Base-by-base conservation (phyloP, 2,329 filamentous ascomycete species). In the Penicillium sp. region DNA sequence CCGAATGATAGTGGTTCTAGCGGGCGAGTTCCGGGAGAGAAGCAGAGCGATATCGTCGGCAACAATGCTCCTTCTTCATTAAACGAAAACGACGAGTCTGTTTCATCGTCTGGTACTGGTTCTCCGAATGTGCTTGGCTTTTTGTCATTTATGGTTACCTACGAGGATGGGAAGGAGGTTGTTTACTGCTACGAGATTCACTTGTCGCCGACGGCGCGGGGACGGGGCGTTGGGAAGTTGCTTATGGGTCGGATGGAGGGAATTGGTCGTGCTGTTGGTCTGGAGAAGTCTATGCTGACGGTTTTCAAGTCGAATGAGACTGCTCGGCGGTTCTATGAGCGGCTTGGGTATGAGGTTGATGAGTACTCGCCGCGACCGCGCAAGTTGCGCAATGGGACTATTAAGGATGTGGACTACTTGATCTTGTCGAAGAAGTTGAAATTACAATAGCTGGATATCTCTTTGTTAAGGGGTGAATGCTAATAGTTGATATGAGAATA, bases 101-200 rank as follows among this genome's bases (percentile, higher is more conserved):
- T 35, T 20, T 18, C 35, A 13, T 10, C 26, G 13, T 9, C 20
- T 26, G 5, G 8, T 13, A 5, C 31, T 4, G 4, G 4, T 35
- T 44, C 18, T 42, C 32, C 56, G 9, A 20, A 31, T 10, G 58
- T 76, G 6, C 52, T 70, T 2, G 79, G 75, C 1, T 81, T 84
- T 62, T 63, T 81, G 16, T 83, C 80, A 5, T 83, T 83, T 67
- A 81, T 83, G 79, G 69, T 83, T 57, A 82, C 80, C n/a, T 77
- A 81, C 53, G 82, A 84, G 61, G 81, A 83, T 53, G 74, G 74
- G 5, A 69, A 78, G 20, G 77, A 82, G 13, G 84, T 87, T 6
- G 58, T 85, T n/a, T 87, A 87, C 66, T 79, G 85, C 62, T 87
- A 87, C 70, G 85, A 87, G 68, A 77, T 87, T 13, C 85, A 87